These are phyloP conservation scores for Eucalyptus caleyi DNA, from an alignment of 345 rosid species.

Conservation along the genomic window DNA sequence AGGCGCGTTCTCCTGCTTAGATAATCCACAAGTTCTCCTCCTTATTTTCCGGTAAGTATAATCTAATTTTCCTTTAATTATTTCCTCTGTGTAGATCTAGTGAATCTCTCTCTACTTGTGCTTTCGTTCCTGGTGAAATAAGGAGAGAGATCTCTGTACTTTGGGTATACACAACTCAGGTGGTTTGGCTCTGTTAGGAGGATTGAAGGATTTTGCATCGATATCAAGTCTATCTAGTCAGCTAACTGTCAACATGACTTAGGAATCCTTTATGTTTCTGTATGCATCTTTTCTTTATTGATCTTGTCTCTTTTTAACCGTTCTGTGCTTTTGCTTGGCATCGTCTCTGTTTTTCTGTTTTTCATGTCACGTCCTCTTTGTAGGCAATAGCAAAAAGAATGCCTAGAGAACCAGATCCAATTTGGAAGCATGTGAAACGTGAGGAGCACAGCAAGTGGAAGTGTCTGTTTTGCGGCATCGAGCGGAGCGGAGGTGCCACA, in stretches of 20 bases:
- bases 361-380: too few species aligned
- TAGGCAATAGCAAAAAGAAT: too few species aligned
- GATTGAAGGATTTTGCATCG: background rate
- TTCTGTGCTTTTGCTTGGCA: too few species aligned
- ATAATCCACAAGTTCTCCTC: background rate
- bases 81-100: background rate
- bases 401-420: accelerated
- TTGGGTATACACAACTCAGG: background rate
- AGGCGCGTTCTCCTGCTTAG: background rate
- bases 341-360: too few species aligned
- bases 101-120: background rate
- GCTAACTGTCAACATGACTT: too few species aligned
- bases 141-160: background rate
- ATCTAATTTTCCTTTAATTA: accelerated
- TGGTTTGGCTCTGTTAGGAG: background rate
- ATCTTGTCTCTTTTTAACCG: too few species aligned
- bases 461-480: accelerated
- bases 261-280: too few species aligned
- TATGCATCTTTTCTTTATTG: too few species aligned
- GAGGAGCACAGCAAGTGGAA: accelerated
- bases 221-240: too few species aligned
- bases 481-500: accelerated
- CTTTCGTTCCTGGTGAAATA: accelerated
- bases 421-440: accelerated
- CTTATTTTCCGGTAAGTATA: too few species aligned